Percentiles rank a stretch among this genome's conserved stretches.
Conservation (phyloP, 768 basidiomycete genomes). For the Mycena galopus region DNA sequence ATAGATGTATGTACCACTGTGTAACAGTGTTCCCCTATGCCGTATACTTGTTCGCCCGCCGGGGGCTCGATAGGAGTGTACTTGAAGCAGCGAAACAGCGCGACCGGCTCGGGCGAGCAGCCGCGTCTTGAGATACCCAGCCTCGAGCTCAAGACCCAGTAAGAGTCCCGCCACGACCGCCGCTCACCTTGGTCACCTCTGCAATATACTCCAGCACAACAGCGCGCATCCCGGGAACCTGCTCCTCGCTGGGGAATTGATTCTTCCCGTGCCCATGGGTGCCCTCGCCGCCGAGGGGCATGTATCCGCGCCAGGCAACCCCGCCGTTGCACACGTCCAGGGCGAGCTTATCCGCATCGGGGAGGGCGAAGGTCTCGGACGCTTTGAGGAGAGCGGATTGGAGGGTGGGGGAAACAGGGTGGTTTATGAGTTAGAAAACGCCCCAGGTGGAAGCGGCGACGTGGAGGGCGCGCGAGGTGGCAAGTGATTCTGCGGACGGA, state of each 20-base stretch:
- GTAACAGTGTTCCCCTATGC: conserved; percentile 11
- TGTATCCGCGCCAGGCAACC: conserved; percentile 37
- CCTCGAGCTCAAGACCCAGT: conserved; percentile 7
- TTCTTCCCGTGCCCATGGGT: conserved; percentile 26
- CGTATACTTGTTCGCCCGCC: not conserved
- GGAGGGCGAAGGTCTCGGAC: conserved; percentile 6
- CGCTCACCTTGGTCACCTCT: conserved; percentile 11
- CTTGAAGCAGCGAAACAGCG: conserved; percentile 20
- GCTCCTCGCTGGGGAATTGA: conserved; percentile 2
- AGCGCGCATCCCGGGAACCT: conserved; percentile 4
- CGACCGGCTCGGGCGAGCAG: conserved; percentile 16
- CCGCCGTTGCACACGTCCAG: conserved; percentile 36
- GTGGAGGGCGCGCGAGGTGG: not conserved
- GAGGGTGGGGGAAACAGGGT: not conserved
- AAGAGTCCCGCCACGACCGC: conserved; percentile 3
- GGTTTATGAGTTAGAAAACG: not conserved
- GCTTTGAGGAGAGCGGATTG: conserved; percentile 4
- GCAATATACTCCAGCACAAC: conserved; percentile 6
- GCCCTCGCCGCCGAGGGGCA: conserved; percentile 36
- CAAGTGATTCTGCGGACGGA: conserved; percentile 4
- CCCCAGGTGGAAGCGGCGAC: conserved; percentile 10
- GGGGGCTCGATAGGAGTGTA: conserved; percentile 3
- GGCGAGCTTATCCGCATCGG: conserved; percentile 28
- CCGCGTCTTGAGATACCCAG: not conserved
- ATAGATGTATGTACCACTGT: too few relatives aligned